Conservation (phyloP, 2,329 filamentous ascomycete genomes). For the Colletotrichum sp. region DNA sequence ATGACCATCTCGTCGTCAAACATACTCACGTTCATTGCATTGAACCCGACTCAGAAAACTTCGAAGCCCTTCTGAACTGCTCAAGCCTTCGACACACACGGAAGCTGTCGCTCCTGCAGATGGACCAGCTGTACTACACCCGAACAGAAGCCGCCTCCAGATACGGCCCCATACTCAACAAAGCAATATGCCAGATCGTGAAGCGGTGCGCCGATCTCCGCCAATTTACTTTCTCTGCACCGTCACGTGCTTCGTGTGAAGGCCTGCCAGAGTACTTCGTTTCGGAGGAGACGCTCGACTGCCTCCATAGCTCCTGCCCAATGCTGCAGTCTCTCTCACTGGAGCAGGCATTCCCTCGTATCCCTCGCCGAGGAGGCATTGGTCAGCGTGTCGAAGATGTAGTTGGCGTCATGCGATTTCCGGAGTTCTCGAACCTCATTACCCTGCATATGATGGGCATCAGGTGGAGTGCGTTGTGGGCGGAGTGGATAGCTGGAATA, state of each 20-base stretch:
- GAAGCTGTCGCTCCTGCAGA: background rate
- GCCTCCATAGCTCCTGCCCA: background rate
- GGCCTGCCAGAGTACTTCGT: no score
- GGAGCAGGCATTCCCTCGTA: accelerated
- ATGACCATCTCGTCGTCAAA: background rate
- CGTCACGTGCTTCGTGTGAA: no score
- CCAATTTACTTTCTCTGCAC: background rate
- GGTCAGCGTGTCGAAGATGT: no score
- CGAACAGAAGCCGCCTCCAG: background rate
- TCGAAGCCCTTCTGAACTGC: background rate
- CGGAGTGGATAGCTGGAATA: no score
- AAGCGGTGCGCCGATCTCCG: background rate
- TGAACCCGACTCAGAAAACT: background rate
- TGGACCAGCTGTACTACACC: background rate
- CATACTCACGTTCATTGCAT: background rate
- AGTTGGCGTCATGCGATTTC: no score
- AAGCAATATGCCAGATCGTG: background rate
- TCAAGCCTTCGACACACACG: background rate
- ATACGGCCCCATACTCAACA: background rate
- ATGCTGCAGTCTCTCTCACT: background rate
- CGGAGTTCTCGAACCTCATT: no score
- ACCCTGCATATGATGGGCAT: no score
- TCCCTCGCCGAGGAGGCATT: accelerated
- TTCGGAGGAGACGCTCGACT: background rate
- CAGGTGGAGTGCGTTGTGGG: no score